phyloP scores from a whole-genome alignment of 768 basidiomycete species.

The Xerocomus brunneocitrinus region DNA sequence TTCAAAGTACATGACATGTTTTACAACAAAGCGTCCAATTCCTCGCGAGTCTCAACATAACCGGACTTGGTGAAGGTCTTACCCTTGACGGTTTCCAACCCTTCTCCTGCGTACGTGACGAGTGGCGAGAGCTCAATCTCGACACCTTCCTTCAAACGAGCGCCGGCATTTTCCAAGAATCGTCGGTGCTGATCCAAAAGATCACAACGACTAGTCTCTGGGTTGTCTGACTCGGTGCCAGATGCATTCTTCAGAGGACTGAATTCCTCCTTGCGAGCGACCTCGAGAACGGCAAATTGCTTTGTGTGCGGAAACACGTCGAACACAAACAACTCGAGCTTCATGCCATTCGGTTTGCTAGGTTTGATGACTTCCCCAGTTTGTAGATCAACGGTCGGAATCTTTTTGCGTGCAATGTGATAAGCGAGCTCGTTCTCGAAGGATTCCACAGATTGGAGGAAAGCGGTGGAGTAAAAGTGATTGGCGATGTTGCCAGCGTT shows the following conservation, averaged over 20 bases:
- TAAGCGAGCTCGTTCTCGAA: conserved; percentile 90
- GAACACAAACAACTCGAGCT: conserved; percentile 97
- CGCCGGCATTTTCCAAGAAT: conserved; percentile 80
- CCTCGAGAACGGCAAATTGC: conserved; percentile 83
- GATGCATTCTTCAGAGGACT: conserved; percentile 97
- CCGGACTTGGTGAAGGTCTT: conserved; percentile 76
- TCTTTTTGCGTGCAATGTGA: conserved; percentile 99
- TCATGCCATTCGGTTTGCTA: conserved; percentile 94
- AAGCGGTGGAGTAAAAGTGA: conserved; percentile 92
- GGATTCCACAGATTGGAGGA: conserved; percentile 69
- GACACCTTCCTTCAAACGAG: conserved; percentile 60
- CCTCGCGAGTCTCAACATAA: conserved; percentile 57
- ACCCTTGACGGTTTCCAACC: conserved; percentile 72
- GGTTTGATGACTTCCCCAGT: conserved; percentile 75
- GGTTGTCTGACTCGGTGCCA: conserved; percentile 84
- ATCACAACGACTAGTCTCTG: conserved; percentile 86
- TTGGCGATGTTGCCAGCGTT: conserved; percentile 97
- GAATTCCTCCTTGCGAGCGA: conserved; percentile 85
- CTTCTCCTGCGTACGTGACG: conserved; percentile 91
- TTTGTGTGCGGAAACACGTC: conserved; percentile 95
- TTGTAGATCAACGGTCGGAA: conserved; percentile 70
- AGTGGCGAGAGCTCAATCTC: conserved; percentile 90
- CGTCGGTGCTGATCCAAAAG: conserved; percentile 82
- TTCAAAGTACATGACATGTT: conserved; percentile 1
- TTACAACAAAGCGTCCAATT: conserved; percentile 66